Evolutionary conservation across 1,284 basidiomycete genomes (phyloP).

Genomic region (Cryptococcus deneoformans): DNA sequence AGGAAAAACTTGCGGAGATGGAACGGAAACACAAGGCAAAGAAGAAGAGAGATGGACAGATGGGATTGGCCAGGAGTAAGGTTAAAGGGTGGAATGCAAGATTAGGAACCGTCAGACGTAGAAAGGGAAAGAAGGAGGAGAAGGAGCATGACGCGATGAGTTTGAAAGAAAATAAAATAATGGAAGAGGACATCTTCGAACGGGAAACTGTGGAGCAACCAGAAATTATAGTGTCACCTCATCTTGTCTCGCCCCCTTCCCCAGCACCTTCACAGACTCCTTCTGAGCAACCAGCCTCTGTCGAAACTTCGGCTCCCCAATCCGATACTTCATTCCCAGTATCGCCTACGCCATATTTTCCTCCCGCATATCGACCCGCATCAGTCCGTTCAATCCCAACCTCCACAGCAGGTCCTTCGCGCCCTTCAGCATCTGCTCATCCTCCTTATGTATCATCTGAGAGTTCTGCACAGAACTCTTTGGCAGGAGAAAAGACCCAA

Average conservation of each 20-base stretch:
- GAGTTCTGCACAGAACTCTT: neutral
- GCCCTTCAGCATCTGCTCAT: neutral
- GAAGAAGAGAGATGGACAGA: slow-evolving; percentile 20
- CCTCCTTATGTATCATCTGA: neutral
- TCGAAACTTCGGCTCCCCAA: neutral
- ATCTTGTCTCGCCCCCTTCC: neutral
- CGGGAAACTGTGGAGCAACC: neutral
- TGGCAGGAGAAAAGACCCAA: slow-evolving; percentile 35
- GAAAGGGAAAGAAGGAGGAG: slow-evolving; percentile 11
- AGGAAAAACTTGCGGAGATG: slow-evolving; percentile 32
- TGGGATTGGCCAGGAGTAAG: slow-evolving; percentile 28
- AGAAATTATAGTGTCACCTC: neutral
- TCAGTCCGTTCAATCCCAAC: slow-evolving; percentile 28
- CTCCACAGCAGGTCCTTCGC: slow-evolving; percentile 7
- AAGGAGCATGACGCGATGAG: slow-evolving; percentile 5
- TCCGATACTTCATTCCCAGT: neutral
- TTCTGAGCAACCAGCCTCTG: neutral
- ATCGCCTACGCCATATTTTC: slow-evolving; percentile 24
- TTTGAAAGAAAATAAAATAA: slow-evolving; percentile 10
- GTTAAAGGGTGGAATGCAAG: slow-evolving; percentile 36
- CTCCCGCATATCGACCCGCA: slow-evolving; percentile 46
- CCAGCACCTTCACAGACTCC: neutral
- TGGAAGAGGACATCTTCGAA: slow-evolving; percentile 10
- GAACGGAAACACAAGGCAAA: slow-evolving; percentile 29
- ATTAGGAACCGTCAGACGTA: slow-evolving; percentile 14